Percentiles rank a stretch among this genome's conserved stretches.
These are phyloP conservation scores for Exophiala sp. DNA, from an alignment of 2,329 filamentous ascomycete genomes.

Conservation along the genomic window DNA sequence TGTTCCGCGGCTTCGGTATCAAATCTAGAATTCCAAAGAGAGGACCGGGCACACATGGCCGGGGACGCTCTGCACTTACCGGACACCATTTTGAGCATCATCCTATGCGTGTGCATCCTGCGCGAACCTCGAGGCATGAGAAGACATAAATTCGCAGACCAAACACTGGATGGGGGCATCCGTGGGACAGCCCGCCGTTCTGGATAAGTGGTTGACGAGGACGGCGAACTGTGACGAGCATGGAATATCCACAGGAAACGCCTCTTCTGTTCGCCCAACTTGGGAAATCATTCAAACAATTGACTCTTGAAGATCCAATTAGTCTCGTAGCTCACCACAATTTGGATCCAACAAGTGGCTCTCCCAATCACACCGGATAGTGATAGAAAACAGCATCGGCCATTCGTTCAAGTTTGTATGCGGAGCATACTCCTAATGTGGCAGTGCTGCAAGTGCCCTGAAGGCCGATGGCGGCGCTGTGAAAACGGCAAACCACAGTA, in stretches of 20 bases:
- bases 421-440: constrained; percentile 2
- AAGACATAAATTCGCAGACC: constrained; percentile 4
- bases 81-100: not conserved
- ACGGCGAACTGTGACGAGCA: not conserved
- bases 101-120: not conserved
- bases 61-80: constrained; percentile 1
- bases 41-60: not conserved
- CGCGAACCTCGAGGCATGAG: constrained; percentile 1
- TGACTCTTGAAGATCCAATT: constrained; percentile 2
- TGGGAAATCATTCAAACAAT: constrained; percentile 11
- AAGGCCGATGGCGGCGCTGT: constrained; percentile 6
- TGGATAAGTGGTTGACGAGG: constrained; percentile 2
- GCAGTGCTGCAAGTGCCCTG: constrained; percentile 6
- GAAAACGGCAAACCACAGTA: constrained; percentile 8
- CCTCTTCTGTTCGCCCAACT: constrained; percentile 11
- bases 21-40: constrained; percentile 6
- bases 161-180: constrained; percentile 8
- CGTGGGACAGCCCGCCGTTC: constrained; percentile 15
- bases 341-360: not conserved
- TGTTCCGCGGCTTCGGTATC: constrained; percentile 7
- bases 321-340: not conserved
- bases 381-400: not conserved
- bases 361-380: not conserved
- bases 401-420: constrained; percentile 6
- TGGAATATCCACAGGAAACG: not conserved